A percentile compares a stretch with the other conserved stretches of the same genome.
Evolutionary conservation across 2,329 filamentous ascomycete genomes (phyloP).

Genomic region (Pseudogymnoascus sp.): DNA sequence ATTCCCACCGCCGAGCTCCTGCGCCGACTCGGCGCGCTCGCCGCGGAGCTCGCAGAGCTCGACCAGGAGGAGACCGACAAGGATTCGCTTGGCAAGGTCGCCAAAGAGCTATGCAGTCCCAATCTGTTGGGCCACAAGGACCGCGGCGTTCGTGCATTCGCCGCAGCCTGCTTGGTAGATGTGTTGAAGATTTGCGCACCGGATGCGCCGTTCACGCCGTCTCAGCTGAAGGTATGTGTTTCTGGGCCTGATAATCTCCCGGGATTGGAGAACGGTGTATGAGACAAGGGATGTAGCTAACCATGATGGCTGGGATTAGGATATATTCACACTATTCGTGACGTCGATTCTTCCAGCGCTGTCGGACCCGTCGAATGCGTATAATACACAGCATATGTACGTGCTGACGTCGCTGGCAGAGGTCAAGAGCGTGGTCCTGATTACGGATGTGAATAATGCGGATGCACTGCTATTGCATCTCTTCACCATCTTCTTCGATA

Average conservation of each 20-base stretch:
- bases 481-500: conserved; percentile 87
- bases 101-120: conserved; percentile 73
- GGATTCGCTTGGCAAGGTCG: conserved; percentile 74
- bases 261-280: not conserved
- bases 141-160: conserved; percentile 82
- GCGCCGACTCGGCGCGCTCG: conserved; percentile 69
- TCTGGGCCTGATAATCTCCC: not conserved
- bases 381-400: conserved; percentile 89
- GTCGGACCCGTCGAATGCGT: conserved; percentile 77
- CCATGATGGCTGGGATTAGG: conserved; percentile 43
- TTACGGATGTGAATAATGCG: conserved; percentile 78
- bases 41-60: conserved; percentile 73
- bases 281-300: conserved; percentile 16
- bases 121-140: conserved; percentile 88
- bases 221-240: conserved; percentile 72
- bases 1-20: conserved; percentile 79
- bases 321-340: conserved; percentile 88
- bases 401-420: conserved; percentile 82
- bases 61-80: conserved; percentile 81
- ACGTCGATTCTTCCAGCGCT: conserved; percentile 76
- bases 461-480: conserved; percentile 73
- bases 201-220: conserved; percentile 83
- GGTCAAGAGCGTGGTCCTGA: conserved; percentile 87
- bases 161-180: conserved; percentile 84
- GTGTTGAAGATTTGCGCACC: conserved; percentile 88